A percentile compares a stretch with the other conserved stretches of the same genome.
phyloP scores from a whole-genome alignment of 305 asterid species.

The Fraxinus velutina region DNA sequence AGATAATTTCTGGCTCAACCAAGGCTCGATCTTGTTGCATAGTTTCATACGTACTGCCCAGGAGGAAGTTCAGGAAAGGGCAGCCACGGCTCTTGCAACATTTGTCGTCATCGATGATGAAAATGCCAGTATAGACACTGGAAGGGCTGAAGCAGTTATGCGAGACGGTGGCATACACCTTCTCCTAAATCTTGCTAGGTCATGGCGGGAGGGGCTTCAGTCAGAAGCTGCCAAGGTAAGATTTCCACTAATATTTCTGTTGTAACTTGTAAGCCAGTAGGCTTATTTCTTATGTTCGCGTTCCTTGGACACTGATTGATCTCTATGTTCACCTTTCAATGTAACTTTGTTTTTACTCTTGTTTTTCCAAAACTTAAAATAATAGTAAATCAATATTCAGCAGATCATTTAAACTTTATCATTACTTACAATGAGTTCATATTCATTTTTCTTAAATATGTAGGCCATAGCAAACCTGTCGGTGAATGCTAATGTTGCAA shows the following conservation, averaged over 20 bases:
- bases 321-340: background rate
- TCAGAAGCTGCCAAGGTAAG: conserved; percentile 86
- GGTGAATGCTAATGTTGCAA: conserved; percentile 82
- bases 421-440: conserved; percentile 15
- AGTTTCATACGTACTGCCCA: conserved; percentile 70
- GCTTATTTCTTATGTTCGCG: background rate
- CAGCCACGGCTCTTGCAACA: conserved; percentile 85
- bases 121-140: conserved; percentile 69
- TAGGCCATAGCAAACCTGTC: conserved; percentile 94
- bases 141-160: conserved; percentile 85
- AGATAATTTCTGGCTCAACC: conserved; percentile 82
- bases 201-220: conserved; percentile 90
- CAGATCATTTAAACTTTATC: conserved; percentile 12
- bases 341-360: background rate
- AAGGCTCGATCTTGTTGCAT: conserved; percentile 71
- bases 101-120: conserved; percentile 86
- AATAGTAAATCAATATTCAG: background rate
- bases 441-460: conserved; percentile 19
- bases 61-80: conserved; percentile 95
- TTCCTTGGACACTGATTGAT: conserved; percentile 8
- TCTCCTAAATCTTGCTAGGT: conserved; percentile 73
- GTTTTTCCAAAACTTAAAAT: background rate
- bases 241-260: conserved; percentile 19
- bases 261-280: background rate
- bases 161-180: conserved; percentile 68